Conservation (phyloP, 495 filamentous ascomycete species). For the Trichoderma virens region DNA sequence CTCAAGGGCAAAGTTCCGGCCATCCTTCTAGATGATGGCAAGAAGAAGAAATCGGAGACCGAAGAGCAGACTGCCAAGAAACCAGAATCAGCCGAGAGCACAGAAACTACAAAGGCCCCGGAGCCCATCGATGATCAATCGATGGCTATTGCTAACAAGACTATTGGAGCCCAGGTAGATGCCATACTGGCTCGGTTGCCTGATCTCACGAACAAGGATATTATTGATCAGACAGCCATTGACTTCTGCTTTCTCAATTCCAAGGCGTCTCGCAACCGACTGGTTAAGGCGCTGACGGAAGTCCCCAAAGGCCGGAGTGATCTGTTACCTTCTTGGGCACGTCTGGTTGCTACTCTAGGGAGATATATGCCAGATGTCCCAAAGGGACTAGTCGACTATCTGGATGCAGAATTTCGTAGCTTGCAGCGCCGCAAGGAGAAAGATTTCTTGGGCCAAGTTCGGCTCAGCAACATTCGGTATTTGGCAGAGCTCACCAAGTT, state of each 20-base stretch:
- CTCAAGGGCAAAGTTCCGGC: slow-evolving; percentile 92
- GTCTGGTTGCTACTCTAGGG: slow-evolving; percentile 85
- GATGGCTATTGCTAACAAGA: slow-evolving; percentile 92
- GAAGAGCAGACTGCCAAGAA: slow-evolving; percentile 62
- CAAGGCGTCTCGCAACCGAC: slow-evolving; percentile 89
- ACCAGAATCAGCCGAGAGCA: slow-evolving; percentile 35
- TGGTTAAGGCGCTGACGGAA: slow-evolving; percentile 89
- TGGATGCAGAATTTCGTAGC: slow-evolving; percentile 95
- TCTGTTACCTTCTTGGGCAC: slow-evolving; percentile 84
- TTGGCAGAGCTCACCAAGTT: slow-evolving; percentile 97
- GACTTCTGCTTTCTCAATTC: slow-evolving; percentile 99
- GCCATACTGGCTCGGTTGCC: slow-evolving; percentile 79
- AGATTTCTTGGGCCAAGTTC: slow-evolving; percentile 90
- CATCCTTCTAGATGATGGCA: slow-evolving; percentile 86
- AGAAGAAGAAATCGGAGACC: slow-evolving; percentile 77
- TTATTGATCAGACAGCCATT: slow-evolving; percentile 82
- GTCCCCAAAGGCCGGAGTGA: slow-evolving; percentile 90
- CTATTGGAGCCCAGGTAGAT: slow-evolving; percentile 94
- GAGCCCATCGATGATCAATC: slow-evolving; percentile 69
- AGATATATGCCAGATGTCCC: slow-evolving; percentile 90
- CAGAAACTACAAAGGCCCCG: slow-evolving; percentile 44
- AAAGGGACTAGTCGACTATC: slow-evolving; percentile 83
- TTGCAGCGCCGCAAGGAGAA: slow-evolving; percentile 97
- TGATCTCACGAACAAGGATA: slow-evolving; percentile 83
- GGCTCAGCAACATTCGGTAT: slow-evolving; percentile 91